These are phyloP conservation scores for Pseudogymnoascus verrucosus DNA, from an alignment of 2,329 filamentous ascomycete species.

Conservation along the genomic window DNA sequence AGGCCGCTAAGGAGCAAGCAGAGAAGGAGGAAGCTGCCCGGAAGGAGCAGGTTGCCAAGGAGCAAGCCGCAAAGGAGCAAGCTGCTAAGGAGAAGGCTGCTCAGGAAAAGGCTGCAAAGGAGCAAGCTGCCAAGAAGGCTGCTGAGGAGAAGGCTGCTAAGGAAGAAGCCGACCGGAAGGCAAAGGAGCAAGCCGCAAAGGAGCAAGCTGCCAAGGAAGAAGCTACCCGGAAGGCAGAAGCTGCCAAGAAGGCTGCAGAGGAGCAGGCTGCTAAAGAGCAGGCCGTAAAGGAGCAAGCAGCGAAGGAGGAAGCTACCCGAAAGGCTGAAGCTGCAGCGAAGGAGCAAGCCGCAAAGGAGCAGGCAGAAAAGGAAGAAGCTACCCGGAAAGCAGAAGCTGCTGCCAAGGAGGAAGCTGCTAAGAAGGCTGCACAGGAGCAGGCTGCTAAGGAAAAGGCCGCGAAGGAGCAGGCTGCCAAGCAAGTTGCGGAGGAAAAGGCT, in stretches of 20 bases:
- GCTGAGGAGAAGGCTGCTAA: background rate
- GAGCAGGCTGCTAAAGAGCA: background rate
- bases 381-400: no score
- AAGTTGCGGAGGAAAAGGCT: background rate
- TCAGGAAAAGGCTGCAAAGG: background rate
- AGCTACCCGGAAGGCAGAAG: background rate
- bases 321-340: background rate
- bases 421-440: no score
- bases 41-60: background rate
- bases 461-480: background rate
- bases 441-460: background rate
- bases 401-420: no score
- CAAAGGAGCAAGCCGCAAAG: background rate
- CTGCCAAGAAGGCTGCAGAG: background rate
- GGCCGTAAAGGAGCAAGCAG: background rate
- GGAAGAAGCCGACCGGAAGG: background rate
- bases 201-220: background rate
- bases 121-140: background rate
- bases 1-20: background rate
- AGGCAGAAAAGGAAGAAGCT: no score
- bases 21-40: background rate
- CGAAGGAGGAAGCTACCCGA: background rate
- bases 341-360: background rate
- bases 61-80: background rate
- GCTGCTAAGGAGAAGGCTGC: background rate